Evolutionary conservation across 1,139 yeast genomes (phyloP), one percentile per base, ranked within the genome.

Genomic region (Geotrichum citri-aurantii): DNA sequence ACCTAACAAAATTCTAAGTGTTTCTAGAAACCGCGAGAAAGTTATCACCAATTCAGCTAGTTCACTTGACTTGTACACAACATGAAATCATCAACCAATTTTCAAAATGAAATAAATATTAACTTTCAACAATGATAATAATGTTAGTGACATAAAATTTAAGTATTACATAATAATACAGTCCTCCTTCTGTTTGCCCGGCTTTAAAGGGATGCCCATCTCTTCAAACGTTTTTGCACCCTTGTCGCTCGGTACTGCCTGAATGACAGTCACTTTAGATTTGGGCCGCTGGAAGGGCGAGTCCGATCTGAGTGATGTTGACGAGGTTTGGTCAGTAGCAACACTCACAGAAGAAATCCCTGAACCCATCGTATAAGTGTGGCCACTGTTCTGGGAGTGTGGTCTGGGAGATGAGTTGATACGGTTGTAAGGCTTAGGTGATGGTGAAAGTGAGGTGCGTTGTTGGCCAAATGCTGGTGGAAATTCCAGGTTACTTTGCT

Each of bases 91-190:
- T n/a, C n/a, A n/a, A n/a, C n/a, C n/a, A n/a, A n/a, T n/a, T n/a
- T 4, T 26, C 29, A 26, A 4, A 26, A 4, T 26, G 29, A 26
- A 26, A 26, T 26, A 26, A 26, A 26, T 26, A 26, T n/a, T n/a
- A n/a, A n/a, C n/a, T n/a, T n/a, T n/a, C n/a, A n/a, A n/a, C n/a
- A n/a, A n/a, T n/a, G n/a, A n/a, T n/a, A n/a, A n/a, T n/a, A n/a
- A 2, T 12, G 14, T 31, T n/a, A 31, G 14, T 29, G 33, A 29
- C 14, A 31, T 31, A 3, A 12, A 31, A 8, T 44, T 17, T 21
- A 21, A 19, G 17, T 44, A 23, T 24, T 21, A 54, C 42, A 54
- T 21, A 49, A 54, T 48, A 40, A 48, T 33, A 54, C 57, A 54
- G 26, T 44, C 49, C 49, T 54, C 50, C 53, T 54, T 54, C 50